These are phyloP conservation scores for Aspergillus incahuasiensis DNA, from an alignment of 495 filamentous ascomycete genomes.

Conservation along the genomic window DNA sequence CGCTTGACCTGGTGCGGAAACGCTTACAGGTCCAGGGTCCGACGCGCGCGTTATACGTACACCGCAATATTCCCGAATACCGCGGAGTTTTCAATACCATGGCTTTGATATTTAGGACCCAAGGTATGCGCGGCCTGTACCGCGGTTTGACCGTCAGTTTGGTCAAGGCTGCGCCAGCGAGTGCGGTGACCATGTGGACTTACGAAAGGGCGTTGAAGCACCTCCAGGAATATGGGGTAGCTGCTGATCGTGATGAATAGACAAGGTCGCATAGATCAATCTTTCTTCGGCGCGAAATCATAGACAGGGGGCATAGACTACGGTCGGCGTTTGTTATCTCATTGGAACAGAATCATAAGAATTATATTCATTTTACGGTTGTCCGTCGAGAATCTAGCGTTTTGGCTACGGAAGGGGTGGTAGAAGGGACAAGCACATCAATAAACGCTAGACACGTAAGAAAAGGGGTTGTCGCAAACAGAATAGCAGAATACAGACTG, in stretches of 20 bases:
- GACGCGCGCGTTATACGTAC: conserved; percentile 68
- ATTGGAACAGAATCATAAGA: neutral
- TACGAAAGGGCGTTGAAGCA: conserved; percentile 71
- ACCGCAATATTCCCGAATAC: conserved; percentile 86
- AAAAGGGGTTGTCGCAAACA: conserved; percentile 30
- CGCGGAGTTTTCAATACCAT: conserved; percentile 61
- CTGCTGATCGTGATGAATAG: conserved; percentile 7
- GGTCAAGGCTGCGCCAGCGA: conserved; percentile 90
- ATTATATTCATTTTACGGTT: conserved; percentile 12
- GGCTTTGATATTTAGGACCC: conserved; percentile 57
- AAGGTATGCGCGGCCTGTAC: conserved; percentile 81
- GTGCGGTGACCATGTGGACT: conserved; percentile 98
- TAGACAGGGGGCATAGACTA: neutral
- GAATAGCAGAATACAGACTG: conserved; percentile 20
- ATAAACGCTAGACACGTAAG: conserved; percentile 28
- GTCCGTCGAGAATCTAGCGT: conserved; percentile 5
- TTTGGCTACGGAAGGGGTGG: conserved; percentile 4
- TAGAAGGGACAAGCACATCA: conserved; percentile 4
- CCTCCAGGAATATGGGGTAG: conserved; percentile 46
- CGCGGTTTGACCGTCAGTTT: conserved; percentile 82
- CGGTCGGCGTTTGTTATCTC: neutral
- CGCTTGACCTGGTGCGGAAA: conserved; percentile 90
- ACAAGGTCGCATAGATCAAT: neutral
- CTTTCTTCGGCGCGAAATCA: neutral
- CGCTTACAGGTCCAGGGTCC: conserved; percentile 94